Percentiles rank a stretch among this genome's conserved stretches.
phyloP scores from a whole-genome alignment of 495 filamentous ascomycete genomes.

The Chlorociboria aeruginascens region DNA sequence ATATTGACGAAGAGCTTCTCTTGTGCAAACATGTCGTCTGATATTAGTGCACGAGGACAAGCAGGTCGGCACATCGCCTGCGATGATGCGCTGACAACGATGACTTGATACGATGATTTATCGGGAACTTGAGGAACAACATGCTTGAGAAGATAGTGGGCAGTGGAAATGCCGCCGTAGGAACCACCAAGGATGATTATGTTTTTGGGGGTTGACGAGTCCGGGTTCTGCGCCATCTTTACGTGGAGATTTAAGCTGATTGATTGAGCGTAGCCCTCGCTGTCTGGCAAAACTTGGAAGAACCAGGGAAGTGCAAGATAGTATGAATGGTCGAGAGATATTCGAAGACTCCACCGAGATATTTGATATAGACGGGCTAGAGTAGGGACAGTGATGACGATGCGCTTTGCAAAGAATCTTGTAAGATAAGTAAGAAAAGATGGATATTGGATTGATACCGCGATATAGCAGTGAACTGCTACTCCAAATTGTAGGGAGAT shows the following conservation, averaged over 20 bases:
- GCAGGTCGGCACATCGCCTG: constrained; percentile 34
- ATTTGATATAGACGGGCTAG: too few species aligned
- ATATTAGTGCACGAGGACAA: constrained; percentile 34
- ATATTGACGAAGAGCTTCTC: constrained; percentile 37
- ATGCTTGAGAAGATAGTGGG: constrained; percentile 43
- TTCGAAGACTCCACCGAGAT: too few species aligned
- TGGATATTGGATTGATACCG: too few species aligned
- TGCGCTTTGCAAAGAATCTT: too few species aligned
- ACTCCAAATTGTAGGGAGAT: too few species aligned
- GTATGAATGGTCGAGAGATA: too few species aligned
- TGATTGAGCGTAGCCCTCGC: too few species aligned
- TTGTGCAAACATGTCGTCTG: constrained; percentile 29
- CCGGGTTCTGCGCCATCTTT: background rate
- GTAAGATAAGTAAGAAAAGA: too few species aligned
- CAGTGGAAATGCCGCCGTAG: constrained; percentile 36
- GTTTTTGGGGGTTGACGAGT: constrained; percentile 17
- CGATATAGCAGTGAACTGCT: too few species aligned
- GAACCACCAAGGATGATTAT: constrained; percentile 42
- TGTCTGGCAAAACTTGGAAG: too few species aligned
- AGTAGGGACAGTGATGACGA: too few species aligned
- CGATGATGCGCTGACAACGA: constrained; percentile 32
- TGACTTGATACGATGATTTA: constrained; percentile 21
- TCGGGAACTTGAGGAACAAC: constrained; percentile 29
- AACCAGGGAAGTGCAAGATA: too few species aligned
- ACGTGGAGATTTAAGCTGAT: background rate